Conservation (phyloP, 768 basidiomycete species). For the Kockovaella imperatae region DNA sequence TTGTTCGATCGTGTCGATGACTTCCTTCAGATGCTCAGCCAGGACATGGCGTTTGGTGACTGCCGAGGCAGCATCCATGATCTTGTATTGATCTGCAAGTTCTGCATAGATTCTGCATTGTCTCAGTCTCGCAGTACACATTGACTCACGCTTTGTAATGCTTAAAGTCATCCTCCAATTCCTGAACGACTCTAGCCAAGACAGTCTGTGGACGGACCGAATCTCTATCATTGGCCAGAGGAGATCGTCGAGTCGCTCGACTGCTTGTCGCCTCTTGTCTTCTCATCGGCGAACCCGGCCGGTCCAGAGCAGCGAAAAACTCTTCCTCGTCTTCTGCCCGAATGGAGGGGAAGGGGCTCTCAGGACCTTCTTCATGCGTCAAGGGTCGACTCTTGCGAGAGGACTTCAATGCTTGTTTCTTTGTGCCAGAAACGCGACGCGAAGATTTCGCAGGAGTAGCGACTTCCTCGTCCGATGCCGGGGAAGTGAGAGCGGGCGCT, state of each 20-base stretch:
- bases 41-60: constrained; percentile 74
- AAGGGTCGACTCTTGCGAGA: background rate
- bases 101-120: constrained; percentile 70
- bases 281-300: too few species aligned
- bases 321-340: constrained; percentile 68
- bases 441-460: constrained; percentile 6
- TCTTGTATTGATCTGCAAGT: constrained; percentile 84
- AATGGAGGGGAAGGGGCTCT: constrained; percentile 62
- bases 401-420: constrained; percentile 1
- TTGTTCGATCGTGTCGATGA: constrained; percentile 82
- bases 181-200: constrained; percentile 68
- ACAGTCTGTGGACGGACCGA: constrained; percentile 85
- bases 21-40: constrained; percentile 78
- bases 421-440: background rate
- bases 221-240: constrained; percentile 47
- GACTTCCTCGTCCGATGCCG: constrained; percentile 5
- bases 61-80: constrained; percentile 75
- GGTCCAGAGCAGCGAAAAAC: constrained; percentile 55
- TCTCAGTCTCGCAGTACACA: background rate
- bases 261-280: background rate
- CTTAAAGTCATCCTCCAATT: constrained; percentile 89
- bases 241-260: too few species aligned
- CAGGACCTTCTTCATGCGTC: constrained; percentile 1
- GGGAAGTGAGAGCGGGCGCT: constrained; percentile 3
- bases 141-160: constrained; percentile 79